These are phyloP conservation scores for Solanum arcanum DNA, from an alignment of 257 asterid genomes.

Conservation along the genomic window DNA sequence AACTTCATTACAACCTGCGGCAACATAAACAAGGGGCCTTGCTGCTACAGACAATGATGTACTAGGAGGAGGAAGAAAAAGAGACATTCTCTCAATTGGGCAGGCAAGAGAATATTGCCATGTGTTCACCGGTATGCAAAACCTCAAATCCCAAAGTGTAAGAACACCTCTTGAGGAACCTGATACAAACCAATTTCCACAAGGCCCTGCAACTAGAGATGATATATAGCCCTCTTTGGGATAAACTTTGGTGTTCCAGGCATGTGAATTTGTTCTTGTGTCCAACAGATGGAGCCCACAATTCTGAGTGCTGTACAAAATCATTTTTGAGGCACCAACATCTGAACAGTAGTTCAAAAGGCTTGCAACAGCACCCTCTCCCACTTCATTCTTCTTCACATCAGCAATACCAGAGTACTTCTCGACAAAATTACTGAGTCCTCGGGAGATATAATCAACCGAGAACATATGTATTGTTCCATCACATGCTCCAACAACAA, in stretches of 20 bases:
- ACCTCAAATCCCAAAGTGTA: slow-evolving; percentile 97
- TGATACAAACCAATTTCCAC: slow-evolving; percentile 97
- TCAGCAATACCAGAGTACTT: slow-evolving; percentile 91
- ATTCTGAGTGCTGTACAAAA: slow-evolving; percentile 78
- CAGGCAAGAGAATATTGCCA: slow-evolving; percentile 84
- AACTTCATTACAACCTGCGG: slow-evolving; percentile 95
- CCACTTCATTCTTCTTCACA: slow-evolving; percentile 48
- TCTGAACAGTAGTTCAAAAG: slow-evolving; percentile 80
- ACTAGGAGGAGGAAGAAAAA: slow-evolving; percentile 79
- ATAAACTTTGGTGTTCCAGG: slow-evolving; percentile 71
- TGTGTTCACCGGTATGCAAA: slow-evolving; percentile 88
- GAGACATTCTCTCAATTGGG: slow-evolving; percentile 88
- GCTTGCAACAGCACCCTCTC: slow-evolving; percentile 82
- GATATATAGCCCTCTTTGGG: slow-evolving; percentile 89
- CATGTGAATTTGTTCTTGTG: slow-evolving; percentile 55
- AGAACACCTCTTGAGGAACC: slow-evolving; percentile 98
- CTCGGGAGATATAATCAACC: slow-evolving; percentile 86
- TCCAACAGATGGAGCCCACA: slow-evolving; percentile 95
- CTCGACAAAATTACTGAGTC: slow-evolving; percentile 88
- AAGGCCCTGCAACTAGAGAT: slow-evolving; percentile 84
- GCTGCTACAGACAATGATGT: slow-evolving; percentile 72
- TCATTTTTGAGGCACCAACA: slow-evolving; percentile 52
- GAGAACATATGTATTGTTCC: slow-evolving; percentile 85
- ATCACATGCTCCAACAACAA: slow-evolving; percentile 89
- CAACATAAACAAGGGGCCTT: slow-evolving; percentile 92